These are phyloP conservation scores for Cladosporium halotolerans DNA, from an alignment of 2,329 filamentous ascomycete genomes.

Conservation along the genomic window DNA sequence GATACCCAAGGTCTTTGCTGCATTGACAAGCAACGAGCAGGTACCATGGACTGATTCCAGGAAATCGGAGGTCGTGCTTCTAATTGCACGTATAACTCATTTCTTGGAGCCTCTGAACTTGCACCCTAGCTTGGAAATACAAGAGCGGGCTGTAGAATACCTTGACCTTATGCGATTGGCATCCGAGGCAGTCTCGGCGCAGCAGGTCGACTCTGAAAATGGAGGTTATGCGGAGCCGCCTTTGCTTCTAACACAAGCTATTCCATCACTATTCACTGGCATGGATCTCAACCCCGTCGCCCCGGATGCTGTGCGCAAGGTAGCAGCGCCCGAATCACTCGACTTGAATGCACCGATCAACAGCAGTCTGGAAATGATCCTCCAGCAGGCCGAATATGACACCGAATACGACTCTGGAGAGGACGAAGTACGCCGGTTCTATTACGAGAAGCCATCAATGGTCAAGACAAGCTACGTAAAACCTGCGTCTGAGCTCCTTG, in stretches of 20 bases:
- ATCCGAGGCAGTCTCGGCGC: constrained; percentile 68
- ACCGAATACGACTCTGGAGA: constrained; percentile 35
- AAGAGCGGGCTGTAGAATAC: constrained; percentile 90
- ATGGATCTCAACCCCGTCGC: constrained; percentile 91
- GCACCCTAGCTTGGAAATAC: constrained; percentile 86
- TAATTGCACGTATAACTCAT: constrained; percentile 76
- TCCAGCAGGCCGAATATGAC: constrained; percentile 48
- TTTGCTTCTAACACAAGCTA: constrained; percentile 78
- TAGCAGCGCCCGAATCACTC: constrained; percentile 68
- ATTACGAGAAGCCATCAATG: constrained; percentile 36
- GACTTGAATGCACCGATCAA: constrained; percentile 81
- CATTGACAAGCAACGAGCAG: constrained; percentile 59
- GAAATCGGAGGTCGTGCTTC: constrained; percentile 67
- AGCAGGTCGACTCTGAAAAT: constrained; percentile 50
- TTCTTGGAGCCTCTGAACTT: constrained; percentile 71
- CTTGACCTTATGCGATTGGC: constrained; percentile 82
- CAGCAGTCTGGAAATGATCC: constrained; percentile 59
- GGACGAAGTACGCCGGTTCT: constrained; percentile 42
- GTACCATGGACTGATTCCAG: constrained; percentile 65
- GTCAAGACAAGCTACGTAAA: constrained; percentile 17
- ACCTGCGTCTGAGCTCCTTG: constrained; percentile 40
- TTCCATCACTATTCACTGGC: constrained; percentile 79
- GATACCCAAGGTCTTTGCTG: constrained; percentile 75
- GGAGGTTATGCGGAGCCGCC: constrained; percentile 71
- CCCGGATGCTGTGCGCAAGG: constrained; percentile 71